phyloP scores from a whole-genome alignment of 352 stramenopile genomes.

The Phytopythium mirpurense region DNA sequence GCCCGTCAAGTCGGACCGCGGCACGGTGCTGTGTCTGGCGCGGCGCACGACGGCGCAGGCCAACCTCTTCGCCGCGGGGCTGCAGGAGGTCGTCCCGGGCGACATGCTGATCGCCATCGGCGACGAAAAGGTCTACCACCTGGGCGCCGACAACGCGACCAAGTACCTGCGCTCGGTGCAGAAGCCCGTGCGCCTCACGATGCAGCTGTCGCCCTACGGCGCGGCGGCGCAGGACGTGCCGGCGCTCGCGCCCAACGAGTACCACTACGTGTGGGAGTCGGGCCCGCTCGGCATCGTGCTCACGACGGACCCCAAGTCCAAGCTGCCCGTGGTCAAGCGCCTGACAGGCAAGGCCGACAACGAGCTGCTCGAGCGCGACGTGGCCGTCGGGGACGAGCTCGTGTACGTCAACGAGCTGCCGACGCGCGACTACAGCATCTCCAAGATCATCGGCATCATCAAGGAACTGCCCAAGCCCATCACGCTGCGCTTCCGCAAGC shows the following conservation, averaged over 20 bases:
- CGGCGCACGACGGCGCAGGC: conserved; percentile 34
- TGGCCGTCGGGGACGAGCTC: conserved; percentile 58
- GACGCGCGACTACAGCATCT: conserved; percentile 67
- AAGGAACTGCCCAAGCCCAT: conserved; percentile 78
- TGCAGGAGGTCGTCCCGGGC: conserved; percentile 66
- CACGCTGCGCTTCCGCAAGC: conserved; percentile 65
- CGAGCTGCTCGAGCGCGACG: conserved; percentile 35
- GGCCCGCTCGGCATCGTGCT: conserved; percentile 71
- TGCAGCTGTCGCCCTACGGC: conserved; percentile 65
- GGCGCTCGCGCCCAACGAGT: conserved; percentile 64
- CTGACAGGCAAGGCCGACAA: conserved; percentile 60
- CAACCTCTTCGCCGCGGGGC: conserved; percentile 30
- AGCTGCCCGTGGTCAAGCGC: conserved; percentile 74
- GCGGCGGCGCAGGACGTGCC: conserved; percentile 40
- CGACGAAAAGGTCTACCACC: conserved; percentile 70
- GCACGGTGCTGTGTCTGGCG: conserved; percentile 53
- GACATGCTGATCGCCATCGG: conserved; percentile 76
- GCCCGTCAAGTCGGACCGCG: conserved; percentile 62
- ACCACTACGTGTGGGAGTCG: conserved; percentile 72
- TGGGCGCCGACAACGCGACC: conserved; percentile 55
- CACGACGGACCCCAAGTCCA: conserved; percentile 55
- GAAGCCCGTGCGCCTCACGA: conserved; percentile 63
- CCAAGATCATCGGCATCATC: conserved; percentile 67
- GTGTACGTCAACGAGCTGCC: conserved; percentile 78
- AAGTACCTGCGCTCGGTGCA: conserved; percentile 57